Percentiles rank a stretch among this genome's conserved stretches.
Evolutionary conservation across 495 filamentous ascomycete species (phyloP).

Genomic region (Neurospora tetraspora): DNA sequence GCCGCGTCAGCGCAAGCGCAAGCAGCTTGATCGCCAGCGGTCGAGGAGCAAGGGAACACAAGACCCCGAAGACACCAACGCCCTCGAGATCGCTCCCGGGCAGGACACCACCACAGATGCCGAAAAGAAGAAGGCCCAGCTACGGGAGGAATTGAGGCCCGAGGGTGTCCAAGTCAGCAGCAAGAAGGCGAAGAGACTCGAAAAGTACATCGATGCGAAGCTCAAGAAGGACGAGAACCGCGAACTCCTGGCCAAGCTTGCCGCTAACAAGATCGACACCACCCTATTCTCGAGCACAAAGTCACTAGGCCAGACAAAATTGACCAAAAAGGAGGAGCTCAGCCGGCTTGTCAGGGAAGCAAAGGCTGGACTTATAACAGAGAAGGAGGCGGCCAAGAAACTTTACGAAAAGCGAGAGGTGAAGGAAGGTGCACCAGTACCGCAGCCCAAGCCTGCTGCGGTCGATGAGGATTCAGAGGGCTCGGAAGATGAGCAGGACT

Average conservation of each 20-base stretch:
- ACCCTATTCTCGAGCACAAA: slow-evolving; percentile 65
- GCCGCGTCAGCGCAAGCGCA: slow-evolving; percentile 74
- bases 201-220: slow-evolving; percentile 97
- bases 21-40: slow-evolving; percentile 44
- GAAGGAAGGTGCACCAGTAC: background rate
- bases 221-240: slow-evolving; percentile 88
- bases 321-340: slow-evolving; percentile 57
- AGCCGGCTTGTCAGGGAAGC: slow-evolving; percentile 48
- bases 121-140: slow-evolving; percentile 50
- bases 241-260: slow-evolving; percentile 72
- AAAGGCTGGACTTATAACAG: slow-evolving; percentile 45
- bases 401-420: slow-evolving; percentile 23
- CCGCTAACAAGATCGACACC: slow-evolving; percentile 69
- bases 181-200: slow-evolving; percentile 89
- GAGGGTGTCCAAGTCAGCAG: slow-evolving; percentile 67
- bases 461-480: slow-evolving; percentile 16
- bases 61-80: slow-evolving; percentile 47
- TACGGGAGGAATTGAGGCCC: slow-evolving; percentile 53
- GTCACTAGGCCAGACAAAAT: slow-evolving; percentile 55
- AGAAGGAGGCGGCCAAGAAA: slow-evolving; percentile 25
- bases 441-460: background rate
- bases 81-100: slow-evolving; percentile 55
- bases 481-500: slow-evolving; percentile 14
- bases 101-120: slow-evolving; percentile 47
- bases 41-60: slow-evolving; percentile 31